Base-by-base conservation (phyloP, 805 yeast species). In the Tetrapisispora phaffii region DNA sequence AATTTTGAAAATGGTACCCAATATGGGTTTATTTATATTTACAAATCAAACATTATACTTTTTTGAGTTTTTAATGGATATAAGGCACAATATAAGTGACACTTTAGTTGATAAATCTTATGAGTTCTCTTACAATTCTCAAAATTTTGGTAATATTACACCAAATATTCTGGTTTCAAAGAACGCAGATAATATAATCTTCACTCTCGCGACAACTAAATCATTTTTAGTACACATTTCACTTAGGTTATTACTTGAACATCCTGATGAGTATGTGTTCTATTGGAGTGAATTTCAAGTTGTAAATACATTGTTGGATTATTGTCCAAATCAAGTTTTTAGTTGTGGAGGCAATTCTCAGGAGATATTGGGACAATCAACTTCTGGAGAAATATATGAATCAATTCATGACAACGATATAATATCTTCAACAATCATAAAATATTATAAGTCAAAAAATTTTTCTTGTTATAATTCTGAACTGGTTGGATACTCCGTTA, bases 21-120 rank as follows among this genome's bases (percentile, higher is more conserved):
- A 54, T 41, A 42, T 56, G 12, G 63, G 63, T 4, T 45, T 55
- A 23, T 46, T 55, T 26, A 28, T 58, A 3, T 45, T 57, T 28
- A 45, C 52, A 1, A 38, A 51, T 5, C n/a, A 19, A 7, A 41
- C 42, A 8, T 39, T 51, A 9, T 16, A 42, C 10, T 53, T 53
- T 34, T 47, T 49, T 17, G 42, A 42, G 7, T 28, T 51, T 22
- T 51, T 57, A 6, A 44, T 44, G 17, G 58, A 58, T 5, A 47
- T 53, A 17, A 49, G 47, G 22, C 56, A 53, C 28, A 24, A 44
- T 8, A 44, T 57, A 15, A 41, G 40, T n/a, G 53, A 48, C n/a
- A 35, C 33, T 7, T 20, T 42, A 29, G 33, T 52, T 13, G 28
- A 36, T 7, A 43, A 41, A n/a, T 41, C n/a, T 15, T 41, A 34